Evolutionary conservation across 805 yeast species (phyloP).

Genomic region (Cyberlindnera mississippiensis): DNA sequence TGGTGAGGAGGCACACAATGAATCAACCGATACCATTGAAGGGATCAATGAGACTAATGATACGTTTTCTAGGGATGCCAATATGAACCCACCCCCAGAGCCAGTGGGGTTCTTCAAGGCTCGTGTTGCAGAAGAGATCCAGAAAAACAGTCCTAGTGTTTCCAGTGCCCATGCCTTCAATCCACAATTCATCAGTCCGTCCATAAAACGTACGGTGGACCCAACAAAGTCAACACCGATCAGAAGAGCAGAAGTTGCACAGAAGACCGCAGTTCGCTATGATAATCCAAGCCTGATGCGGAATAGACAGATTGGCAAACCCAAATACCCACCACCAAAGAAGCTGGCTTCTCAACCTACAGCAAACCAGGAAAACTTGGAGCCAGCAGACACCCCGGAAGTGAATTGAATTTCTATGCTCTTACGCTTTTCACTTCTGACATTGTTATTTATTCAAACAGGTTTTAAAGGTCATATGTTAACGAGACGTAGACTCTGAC

Average conservation of each 20-base stretch:
- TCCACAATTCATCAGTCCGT: constrained; percentile 54
- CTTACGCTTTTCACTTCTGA: too few species aligned
- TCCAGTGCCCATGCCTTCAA: constrained; percentile 43
- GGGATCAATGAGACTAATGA: constrained; percentile 8
- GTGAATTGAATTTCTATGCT: too few species aligned
- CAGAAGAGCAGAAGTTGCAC: constrained; percentile 33
- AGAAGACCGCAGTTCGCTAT: constrained; percentile 19
- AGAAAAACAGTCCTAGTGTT: constrained; percentile 34
- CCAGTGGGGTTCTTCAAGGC: constrained; percentile 56
- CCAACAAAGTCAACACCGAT: constrained; percentile 66
- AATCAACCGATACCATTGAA: constrained; percentile 2
- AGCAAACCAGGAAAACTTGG: background rate
- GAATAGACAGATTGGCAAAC: constrained; percentile 28
- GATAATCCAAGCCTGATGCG: constrained; percentile 27
- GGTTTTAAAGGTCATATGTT: background rate
- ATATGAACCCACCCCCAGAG: constrained; percentile 9
- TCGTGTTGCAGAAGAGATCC: constrained; percentile 55
- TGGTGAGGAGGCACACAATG: constrained; percentile 10
- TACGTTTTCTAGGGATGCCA: constrained; percentile 13
- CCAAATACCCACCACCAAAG: constrained; percentile 26
- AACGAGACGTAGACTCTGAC: constrained; percentile 1
- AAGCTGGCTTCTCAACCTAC: constrained; percentile 1
- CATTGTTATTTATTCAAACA: too few species aligned
- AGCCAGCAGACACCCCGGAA: background rate
- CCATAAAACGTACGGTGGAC: constrained; percentile 57